Base-by-base conservation (phyloP, 1,139 yeast genomes). In the Pichia sp. region DNA sequence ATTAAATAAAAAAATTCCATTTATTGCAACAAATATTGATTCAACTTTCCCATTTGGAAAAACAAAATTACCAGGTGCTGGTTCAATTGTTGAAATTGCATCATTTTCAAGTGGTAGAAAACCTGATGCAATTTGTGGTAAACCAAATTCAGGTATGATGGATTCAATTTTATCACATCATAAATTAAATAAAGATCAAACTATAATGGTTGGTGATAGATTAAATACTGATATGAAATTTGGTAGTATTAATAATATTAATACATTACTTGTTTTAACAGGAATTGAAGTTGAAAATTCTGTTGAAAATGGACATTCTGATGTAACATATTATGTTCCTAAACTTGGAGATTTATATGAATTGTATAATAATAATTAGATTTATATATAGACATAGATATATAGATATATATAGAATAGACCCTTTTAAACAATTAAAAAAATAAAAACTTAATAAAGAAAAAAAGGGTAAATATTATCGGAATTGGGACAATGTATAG, bases 201-300 rank as follows among this genome's bases (percentile, higher is more conserved):
- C 96, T 8, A 74, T 92, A 54, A 92, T 92, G 97, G 78, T 92
- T 51, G 99, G 99, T 28, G 99, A 92, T 63, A 74, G 98, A 51
- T 71, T 92, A 50, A 90, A 92, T 62, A 92, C 99, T 1, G 99
- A 92, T 58, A 92, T 92, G 80, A 78, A 76, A 58, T 92, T 92
- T 64, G 98, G 98, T 36, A 72, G 78, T 47, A 82, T 81, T 49
- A 96, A 96, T 41, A 94, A 94, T 0, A 72, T 94, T 41, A 79
- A 73, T 51, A 90, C 97, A 1, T 66, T 94, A 50, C 71, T 92
- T 58, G 97, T 92, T 4, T 73, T 92, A 47, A 84, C 95, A 1
- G 98, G 98, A 48, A 89, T 92, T 49, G 96, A 89, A 59, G 79
- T 81, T 2, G 94, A 69, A 45, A 62, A 61, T 4, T 66, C 65